Evolutionary conservation across 2,329 filamentous ascomycete species (phyloP), one percentile per base, ranked within the genome.

Genomic region (Phyllosticta citrichinensis): DNA sequence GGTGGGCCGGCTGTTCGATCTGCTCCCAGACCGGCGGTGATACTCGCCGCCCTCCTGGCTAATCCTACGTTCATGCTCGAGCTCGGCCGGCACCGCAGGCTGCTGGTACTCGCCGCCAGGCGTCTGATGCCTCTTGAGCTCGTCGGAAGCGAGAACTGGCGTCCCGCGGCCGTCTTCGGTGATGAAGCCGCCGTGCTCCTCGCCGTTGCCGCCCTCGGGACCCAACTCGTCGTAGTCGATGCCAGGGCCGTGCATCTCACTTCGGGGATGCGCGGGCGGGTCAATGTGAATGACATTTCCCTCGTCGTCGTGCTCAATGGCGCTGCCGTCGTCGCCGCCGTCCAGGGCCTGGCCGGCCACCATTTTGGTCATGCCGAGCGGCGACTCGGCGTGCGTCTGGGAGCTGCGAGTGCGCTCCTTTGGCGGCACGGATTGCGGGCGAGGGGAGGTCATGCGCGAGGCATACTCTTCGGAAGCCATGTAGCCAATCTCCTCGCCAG

Each of bases 401-500:
- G 76, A 79, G 63, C 73, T 75, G 67, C 71, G 78, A 64, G 75
- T 77, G 71, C 51, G 75, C 72, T 59, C 70, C 66, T 56, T 76
- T 80, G 82, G 66, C 55, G 70, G 68, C 52, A 67, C 73, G 63
- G 79, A 79, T 24, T 76, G 74, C 17, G 83, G 83, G 56, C 76
- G 80, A 9, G 88, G 87, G n/a, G 88, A 88, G 53, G 84, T 80
- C 63, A 91, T 85, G 63, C 90, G 87, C 30, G 87, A 88, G 17
- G 86, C 81, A 70, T 91, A 96, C 70, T 96, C 87, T 65, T 97
- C 91, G 11, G 85, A 87, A 12, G 91, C 93, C 64, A 91, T 83
- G 76, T 92, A 96, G 20, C 89, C 94, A 67, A 96, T 85, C 71
- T 97, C 89, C 68, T 97, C 93, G 67, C 89, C 90, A 2, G 94